Evolutionary conservation across 257 asterid genomes (phyloP), one percentile per base, ranked within the genome.

Genomic region (Thymus mandschuricus): DNA sequence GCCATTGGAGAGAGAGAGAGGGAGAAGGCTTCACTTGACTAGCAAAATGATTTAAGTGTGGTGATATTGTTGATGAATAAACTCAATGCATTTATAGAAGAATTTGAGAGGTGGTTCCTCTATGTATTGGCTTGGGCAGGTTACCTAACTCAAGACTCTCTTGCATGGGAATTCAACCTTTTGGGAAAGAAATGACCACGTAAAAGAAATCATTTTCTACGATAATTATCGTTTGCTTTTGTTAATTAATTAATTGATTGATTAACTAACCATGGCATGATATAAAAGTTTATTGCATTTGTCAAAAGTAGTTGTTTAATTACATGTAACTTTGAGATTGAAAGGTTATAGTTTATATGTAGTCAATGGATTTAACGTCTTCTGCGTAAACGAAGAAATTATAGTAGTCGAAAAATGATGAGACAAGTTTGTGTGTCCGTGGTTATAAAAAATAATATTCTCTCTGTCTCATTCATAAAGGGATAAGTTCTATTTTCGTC

Each of bases 101-200:
- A 38, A 12, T 45, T 54, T 70, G 21, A 59, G 74, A 8, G 48
- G 60, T 73, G 72, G 11, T 73, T 73, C 60, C 58, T 55, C 54
- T 13, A 4, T 75, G 71, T 78, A 68, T 63, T 76, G 77, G 71
- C 71, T 12, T 76, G 75, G 80, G 84, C 87, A 80, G 96, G 85
- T 85, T 80, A 88, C 94, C 97, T 84, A 90, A 81, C 82, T 6
- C 78, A 29, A 75, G 89, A 85, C 88, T 80, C 52, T 5, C 41
- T 57, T 81, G 88, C 90, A 84, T 82, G 86, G 64, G 66, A 65
- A 68, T 82, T 81, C 87, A 73, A 80, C 72, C 63, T 81, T 72
- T 65, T 28, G 9, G 60, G 65, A 79, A 46, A 78, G 10, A 70
- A 44, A 0, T 61, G 76, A 81, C 86, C 67, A 73, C 62, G 78